Percentiles rank a stretch among this genome's conserved stretches.
Evolutionary conservation across 2,329 filamentous ascomycete genomes (phyloP).

Genomic region (Bisporella sp.): DNA sequence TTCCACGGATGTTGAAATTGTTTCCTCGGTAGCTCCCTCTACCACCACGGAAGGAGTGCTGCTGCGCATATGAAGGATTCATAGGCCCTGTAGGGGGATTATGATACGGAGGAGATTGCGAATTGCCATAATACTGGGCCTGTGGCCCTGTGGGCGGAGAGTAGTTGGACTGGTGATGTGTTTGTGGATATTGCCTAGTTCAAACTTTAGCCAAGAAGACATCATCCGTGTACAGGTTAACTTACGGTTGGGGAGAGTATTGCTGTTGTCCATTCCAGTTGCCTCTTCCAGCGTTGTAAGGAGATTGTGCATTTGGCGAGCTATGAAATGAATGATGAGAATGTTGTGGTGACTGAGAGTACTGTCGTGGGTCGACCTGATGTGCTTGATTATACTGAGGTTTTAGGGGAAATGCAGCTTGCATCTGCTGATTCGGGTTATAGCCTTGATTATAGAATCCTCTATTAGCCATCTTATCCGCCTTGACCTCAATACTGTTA

Average conservation of each 20-base stretch:
- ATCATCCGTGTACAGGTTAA: slow-evolving; percentile 7
- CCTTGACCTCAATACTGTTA: slow-evolving; percentile 30
- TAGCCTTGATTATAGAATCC: slow-evolving; percentile 29
- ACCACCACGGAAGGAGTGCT: slow-evolving; percentile 31
- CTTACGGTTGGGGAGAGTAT: slow-evolving; percentile 42
- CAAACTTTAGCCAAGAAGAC: slow-evolving; percentile 25
- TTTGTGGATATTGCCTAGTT: slow-evolving; percentile 47
- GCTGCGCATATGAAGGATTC: slow-evolving; percentile 43
- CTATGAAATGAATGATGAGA: slow-evolving; percentile 48
- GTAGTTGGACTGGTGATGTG: slow-evolving; percentile 46
- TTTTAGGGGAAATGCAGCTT: slow-evolving; percentile 29
- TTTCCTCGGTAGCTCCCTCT: slow-evolving; percentile 55
- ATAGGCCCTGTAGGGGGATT: slow-evolving; percentile 48
- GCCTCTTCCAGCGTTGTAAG: slow-evolving; percentile 47
- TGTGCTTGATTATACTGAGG: slow-evolving; percentile 29
- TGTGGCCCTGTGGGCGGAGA: slow-evolving; percentile 45
- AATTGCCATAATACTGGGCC: slow-evolving; percentile 44
- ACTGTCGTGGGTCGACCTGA: slow-evolving; percentile 34
- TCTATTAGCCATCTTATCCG: slow-evolving; percentile 28
- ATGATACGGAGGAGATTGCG: slow-evolving; percentile 43
- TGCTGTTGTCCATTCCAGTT: slow-evolving; percentile 40
- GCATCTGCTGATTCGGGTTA: slow-evolving; percentile 30
- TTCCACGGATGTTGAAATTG: slow-evolving; percentile 41
- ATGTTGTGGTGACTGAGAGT: slow-evolving; percentile 51
- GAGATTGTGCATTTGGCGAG: slow-evolving; percentile 55